Evolutionary conservation across 352 stramenopile species (phyloP), one percentile per base, ranked within the genome.

Genomic region (Pythium diclinum): DNA sequence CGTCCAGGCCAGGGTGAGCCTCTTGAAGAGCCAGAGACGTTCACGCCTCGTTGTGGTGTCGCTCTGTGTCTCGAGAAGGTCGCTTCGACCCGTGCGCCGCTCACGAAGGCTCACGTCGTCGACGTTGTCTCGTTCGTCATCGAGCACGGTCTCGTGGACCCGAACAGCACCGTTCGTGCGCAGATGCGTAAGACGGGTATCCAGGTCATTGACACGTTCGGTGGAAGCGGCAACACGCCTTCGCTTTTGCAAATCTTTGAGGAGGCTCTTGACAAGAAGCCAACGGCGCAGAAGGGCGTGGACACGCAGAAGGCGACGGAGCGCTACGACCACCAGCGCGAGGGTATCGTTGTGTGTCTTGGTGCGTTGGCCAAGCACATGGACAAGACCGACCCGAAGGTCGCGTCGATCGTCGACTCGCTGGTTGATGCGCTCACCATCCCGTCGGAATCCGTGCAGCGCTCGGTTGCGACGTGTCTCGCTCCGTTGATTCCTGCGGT

Each of bases 381-480:
- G 80, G 77, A 87, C 61, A 84, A 89, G 62, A 83, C 69, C 17
- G 90, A 98, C 59, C 84, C 88, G 3, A 96, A 96, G 66, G 91
- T 98, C 3, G 79, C 84, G 14, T 85, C 72, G 36, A 97, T 96
- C 56, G 82, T 97, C 28, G 81, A 97, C 56, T 88, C 74, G 32
- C 76, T 98, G 10, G 55, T 97, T 14, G 87, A 96, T 62, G 78
- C 92, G 17, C 79, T 98, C 44, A 80, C 72, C 25, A 98, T 96
- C 53, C 95, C 95, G 19, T 97, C 90, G 7, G 95, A 98, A 67
- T 90, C 90, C 16, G 94, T 98, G 28, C 95, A 98, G 70, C 82
- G 88, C 30, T 96, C 95, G 6, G 89, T 98, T 0, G 88, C 95
- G 14, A 86, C 80, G 44, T 98, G 92, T 56, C 69, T 99, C 48